Conservation (phyloP, 2,329 filamentous ascomycete species). For the Fusarium metavorans region DNA sequence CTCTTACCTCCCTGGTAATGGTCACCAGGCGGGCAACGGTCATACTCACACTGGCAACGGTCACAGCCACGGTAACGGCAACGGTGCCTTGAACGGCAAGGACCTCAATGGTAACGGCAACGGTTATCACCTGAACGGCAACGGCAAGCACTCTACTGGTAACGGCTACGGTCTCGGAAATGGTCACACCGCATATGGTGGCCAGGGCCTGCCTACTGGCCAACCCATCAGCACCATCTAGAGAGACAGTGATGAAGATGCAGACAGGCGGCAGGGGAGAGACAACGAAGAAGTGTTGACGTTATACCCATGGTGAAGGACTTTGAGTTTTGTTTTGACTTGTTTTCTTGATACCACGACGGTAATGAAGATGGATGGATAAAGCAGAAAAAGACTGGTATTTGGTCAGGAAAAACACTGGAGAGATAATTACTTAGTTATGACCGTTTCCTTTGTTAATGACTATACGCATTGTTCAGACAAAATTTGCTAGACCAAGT, state of each 20-base stretch:
- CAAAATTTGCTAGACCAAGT: constrained; percentile 17
- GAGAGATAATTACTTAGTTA: constrained; percentile 25
- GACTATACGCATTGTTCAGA: constrained; percentile 24
- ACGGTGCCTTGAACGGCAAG: constrained; percentile 35
- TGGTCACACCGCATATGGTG: constrained; percentile 7
- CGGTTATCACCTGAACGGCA: constrained; percentile 25
- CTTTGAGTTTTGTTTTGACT: constrained; percentile 27
- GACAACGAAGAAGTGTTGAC: constrained; percentile 22
- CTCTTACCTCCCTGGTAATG: constrained; percentile 29
- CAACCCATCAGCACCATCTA: constrained; percentile 37
- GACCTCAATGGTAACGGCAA: constrained; percentile 7
- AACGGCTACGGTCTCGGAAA: constrained; percentile 24
- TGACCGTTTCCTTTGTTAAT: constrained; percentile 37
- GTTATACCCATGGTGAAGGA: constrained; percentile 43
- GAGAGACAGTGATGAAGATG: constrained; percentile 5
- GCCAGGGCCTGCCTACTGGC: constrained; percentile 13
- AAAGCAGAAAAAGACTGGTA: constrained; percentile 19
- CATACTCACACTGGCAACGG: constrained; percentile 7
- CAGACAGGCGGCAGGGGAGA: neutral
- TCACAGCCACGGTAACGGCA: constrained; percentile 15
- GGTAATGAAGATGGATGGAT: constrained; percentile 33
- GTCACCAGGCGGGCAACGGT: constrained; percentile 16
- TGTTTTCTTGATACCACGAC: constrained; percentile 39
- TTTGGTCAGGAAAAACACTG: constrained; percentile 22
- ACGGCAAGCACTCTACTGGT: constrained; percentile 28